These are phyloP conservation scores for Anastatica hierochuntica DNA, from an alignment of 345 rosid genomes.

Conservation along the genomic window DNA sequence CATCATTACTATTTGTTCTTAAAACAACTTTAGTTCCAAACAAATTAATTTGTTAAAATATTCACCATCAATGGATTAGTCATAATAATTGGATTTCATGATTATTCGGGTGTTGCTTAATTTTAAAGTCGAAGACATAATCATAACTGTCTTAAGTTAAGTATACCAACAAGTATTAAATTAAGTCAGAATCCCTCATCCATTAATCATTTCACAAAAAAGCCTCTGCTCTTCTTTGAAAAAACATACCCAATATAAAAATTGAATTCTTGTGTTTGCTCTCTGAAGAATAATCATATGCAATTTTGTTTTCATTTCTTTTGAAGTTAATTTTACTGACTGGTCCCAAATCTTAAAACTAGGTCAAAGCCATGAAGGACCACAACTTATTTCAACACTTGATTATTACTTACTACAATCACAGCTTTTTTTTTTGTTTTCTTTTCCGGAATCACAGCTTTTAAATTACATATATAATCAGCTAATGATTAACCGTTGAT, in stretches of 20 bases:
- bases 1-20: too few relatives aligned
- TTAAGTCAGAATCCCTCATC: constrained; percentile 17
- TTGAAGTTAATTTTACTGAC: background rate
- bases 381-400: too few relatives aligned
- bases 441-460: constrained; percentile 1
- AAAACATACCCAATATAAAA: constrained; percentile 4
- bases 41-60: too few relatives aligned
- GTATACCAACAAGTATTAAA: constrained; percentile 2
- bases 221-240: background rate
- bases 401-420: too few relatives aligned
- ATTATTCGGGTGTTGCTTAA: background rate
- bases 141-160: constrained; percentile 16
- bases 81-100: too few relatives aligned
- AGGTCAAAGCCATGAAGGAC: constrained; percentile 11
- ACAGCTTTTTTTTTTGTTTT: too few relatives aligned
- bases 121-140: constrained; percentile 28
- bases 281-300: background rate
- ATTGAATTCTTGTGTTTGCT: constrained; percentile 15
- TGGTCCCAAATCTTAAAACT: constrained; percentile 9
- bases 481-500: constrained; percentile 13
- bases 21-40: too few relatives aligned
- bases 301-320: background rate
- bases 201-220: constrained; percentile 23
- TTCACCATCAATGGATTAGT: too few relatives aligned
- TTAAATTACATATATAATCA: constrained; percentile 2